Base-by-base conservation (phyloP, 1,139 yeast genomes). In the Pichia sp. region DNA sequence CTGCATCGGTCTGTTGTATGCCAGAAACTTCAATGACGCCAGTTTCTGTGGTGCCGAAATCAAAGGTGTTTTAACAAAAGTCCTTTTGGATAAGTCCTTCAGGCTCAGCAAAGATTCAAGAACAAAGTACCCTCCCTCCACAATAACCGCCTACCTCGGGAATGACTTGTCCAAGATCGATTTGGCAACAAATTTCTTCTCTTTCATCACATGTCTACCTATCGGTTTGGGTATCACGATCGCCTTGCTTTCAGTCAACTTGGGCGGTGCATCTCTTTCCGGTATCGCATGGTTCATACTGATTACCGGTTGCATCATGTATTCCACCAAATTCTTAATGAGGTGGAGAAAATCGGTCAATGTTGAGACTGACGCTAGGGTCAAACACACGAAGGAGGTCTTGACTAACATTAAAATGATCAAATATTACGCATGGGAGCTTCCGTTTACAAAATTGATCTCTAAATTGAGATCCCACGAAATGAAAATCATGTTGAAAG, bases 151-250 rank as follows among this genome's bases (percentile, higher is more conserved):
- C 13, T 69, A 87, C 63, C 76, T 88, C 69, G 85, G 93, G 13
- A 83, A 95, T 1, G 96, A 88, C 65, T 74, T 89, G 52, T 80
- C 91, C 26, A 79, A 96, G 62, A 77, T 89, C 41, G 96, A 88
- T 64, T 78, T 87, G 63, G 93, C 95, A 4, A 66, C 82, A 34
- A 80, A 83, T 8, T 85, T 85, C 69, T 85, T 83, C 60, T 88
- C 90, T 2, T 79, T 82, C 62, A 68, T 82, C 12, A 67, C 85
- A 54, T 75, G 83, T 19, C 76, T 86, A 61, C 85, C 90, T 0
- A 71, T 82, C n/a, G 79, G 85, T 1, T 67, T 83, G 16, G 75
- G 72, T 16, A 74, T 82, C 47, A 75, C 85, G 45, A 75, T 87
- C 53, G 89, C 80, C 1, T 71, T 88, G 42, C 75, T 89, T 50